phyloP scores from a whole-genome alignment of 2,329 filamentous ascomycete species.

The Paecilomyces variotii region DNA sequence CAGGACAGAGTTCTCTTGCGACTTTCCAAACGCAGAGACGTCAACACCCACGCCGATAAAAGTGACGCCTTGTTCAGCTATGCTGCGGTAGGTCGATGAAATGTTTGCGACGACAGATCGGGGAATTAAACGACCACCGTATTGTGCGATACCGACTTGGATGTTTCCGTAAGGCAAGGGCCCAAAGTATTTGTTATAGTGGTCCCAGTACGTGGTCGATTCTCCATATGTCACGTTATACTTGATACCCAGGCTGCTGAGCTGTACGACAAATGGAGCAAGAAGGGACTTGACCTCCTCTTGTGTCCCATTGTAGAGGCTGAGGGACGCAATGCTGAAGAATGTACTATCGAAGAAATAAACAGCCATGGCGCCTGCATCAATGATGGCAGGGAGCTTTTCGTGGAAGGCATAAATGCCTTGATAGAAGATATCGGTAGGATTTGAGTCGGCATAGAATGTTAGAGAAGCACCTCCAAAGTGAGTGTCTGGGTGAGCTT shows the following conservation, averaged over 20 bases:
- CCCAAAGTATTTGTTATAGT: slow-evolving; percentile 11
- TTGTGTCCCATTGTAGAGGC: slow-evolving; percentile 40
- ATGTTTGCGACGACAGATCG: slow-evolving; percentile 23
- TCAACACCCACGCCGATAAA: slow-evolving; percentile 34
- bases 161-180: slow-evolving; percentile 1
- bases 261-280: slow-evolving; percentile 35
- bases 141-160: slow-evolving; percentile 12
- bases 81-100: slow-evolving; percentile 22
- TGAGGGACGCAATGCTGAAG: slow-evolving; percentile 39
- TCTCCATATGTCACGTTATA: slow-evolving; percentile 21
- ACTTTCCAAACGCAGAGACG: slow-evolving; percentile 26
- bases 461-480: slow-evolving; percentile 40
- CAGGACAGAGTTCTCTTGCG: slow-evolving; percentile 32
- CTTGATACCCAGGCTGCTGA: slow-evolving; percentile 28
- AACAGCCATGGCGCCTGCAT: slow-evolving; percentile 43
- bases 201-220: slow-evolving; percentile 23
- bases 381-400: slow-evolving; percentile 41
- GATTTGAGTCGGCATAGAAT: slow-evolving; percentile 27
- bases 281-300: slow-evolving; percentile 39
- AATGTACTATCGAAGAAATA: slow-evolving; percentile 47
- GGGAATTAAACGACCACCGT: slow-evolving; percentile 29
- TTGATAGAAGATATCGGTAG: slow-evolving; percentile 41
- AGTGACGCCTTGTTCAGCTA: slow-evolving; percentile 25
- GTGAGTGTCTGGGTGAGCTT: slow-evolving; percentile 39
- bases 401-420: slow-evolving; percentile 43